These are phyloP conservation scores for Eutrema japonicum DNA, from an alignment of 345 rosid genomes.

Conservation along the genomic window DNA sequence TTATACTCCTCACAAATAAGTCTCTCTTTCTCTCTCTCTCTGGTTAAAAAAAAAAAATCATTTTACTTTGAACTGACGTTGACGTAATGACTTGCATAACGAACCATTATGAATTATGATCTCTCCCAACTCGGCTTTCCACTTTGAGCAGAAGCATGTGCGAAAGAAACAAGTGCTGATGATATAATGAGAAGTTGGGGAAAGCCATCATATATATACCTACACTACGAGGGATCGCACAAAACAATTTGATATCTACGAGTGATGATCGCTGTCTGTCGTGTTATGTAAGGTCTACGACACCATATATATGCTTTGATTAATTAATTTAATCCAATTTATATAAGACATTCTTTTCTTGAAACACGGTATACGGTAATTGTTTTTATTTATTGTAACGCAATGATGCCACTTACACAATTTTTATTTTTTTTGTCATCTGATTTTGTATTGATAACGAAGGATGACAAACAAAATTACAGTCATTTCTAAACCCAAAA, in stretches of 20 bases:
- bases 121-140: constrained; percentile 16
- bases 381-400: constrained; percentile 20
- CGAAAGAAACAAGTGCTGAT: constrained; percentile 27
- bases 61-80: constrained; percentile 7
- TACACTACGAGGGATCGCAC: neutral
- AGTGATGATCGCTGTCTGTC: constrained; percentile 19
- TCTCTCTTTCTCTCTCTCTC: no score
- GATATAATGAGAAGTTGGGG: constrained; percentile 10
- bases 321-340: neutral
- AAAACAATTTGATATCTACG: constrained; percentile 3
- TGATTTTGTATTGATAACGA: no score
- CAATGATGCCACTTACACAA: neutral
- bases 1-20: neutral
- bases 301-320: neutral
- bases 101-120: constrained; percentile 21
- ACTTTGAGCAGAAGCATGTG: constrained; percentile 28
- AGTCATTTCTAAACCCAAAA: no score
- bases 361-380: neutral
- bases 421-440: no score
- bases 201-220: neutral
- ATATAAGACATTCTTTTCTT: constrained; percentile 9
- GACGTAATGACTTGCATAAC: constrained; percentile 35
- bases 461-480: no score
- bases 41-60: neutral
- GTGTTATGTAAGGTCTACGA: constrained; percentile 35